Evolutionary conservation across 352 stramenopile genomes (phyloP), one percentile per base, ranked within the genome.

Genomic region (Phytophthora chlamydospora): DNA sequence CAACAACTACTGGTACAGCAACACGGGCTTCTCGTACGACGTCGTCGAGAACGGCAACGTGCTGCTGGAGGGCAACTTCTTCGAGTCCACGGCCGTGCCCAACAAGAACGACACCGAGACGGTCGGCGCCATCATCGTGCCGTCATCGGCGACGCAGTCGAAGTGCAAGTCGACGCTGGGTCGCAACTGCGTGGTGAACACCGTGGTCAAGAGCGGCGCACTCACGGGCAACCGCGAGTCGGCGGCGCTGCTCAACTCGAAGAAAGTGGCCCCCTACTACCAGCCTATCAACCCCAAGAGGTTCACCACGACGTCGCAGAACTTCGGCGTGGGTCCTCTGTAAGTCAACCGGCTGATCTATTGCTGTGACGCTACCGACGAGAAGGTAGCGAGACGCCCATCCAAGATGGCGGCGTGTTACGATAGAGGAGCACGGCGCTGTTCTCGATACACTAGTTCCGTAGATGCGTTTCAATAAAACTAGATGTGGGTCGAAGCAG

Each of bases 1-100:
- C 33, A 80, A 80, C 62, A 83, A 83, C 68, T 76, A 80, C 65
- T 83, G 71, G 71, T 66, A 50, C 34, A 68, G 68, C 58, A 83
- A 76, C 57, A 67, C 71, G 29, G 71, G 62, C 14, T 62, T 58
- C 55, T 71, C 65, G 42, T 83, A 76, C 45, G 71, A 80, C n/a
- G 52, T 79, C 17, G 50, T 52, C 12, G 51, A 69, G 33, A 66
- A 68, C 14, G 62, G 62, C 6, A 73, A 67, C 36, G 72, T 79
- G 45, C 59, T 84, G 4, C 43, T 67, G 19, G 71, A 83, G 34
- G 75, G 68, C 11, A 86, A 83, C 56, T 81, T 72, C 68, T 78
- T 82, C 48, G 70, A 85, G 58, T 41, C 66, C 21, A 56, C 48
- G 4, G 39, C 48, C 9, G 45, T 41, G 3, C 48, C 48, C 6